A percentile compares a stretch with the other conserved stretches of the same genome.
Evolutionary conservation across 805 yeast species (phyloP).

Genomic region (Sugiyamaella mastotermitis): DNA sequence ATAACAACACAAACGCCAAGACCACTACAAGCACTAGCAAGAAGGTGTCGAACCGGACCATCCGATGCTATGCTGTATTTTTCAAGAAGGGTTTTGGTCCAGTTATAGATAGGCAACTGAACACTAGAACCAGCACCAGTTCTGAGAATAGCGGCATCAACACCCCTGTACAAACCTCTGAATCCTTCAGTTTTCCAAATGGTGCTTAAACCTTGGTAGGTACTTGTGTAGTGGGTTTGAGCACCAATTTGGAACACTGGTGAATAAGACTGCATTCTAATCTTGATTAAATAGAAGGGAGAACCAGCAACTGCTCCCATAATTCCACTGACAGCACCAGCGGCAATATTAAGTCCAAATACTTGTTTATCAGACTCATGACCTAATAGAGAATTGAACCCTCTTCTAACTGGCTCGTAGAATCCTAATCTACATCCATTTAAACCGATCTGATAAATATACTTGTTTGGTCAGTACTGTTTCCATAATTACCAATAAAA

Average conservation of each 20-base stretch:
- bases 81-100: slow-evolving; percentile 59
- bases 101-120: slow-evolving; percentile 85
- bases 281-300: slow-evolving; percentile 87
- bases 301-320: slow-evolving; percentile 88
- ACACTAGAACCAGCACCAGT: slow-evolving; percentile 96
- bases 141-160: slow-evolving; percentile 88
- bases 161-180: slow-evolving; percentile 79
- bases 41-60: slow-evolving; percentile 65
- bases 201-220: slow-evolving; percentile 59
- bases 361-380: slow-evolving; percentile 45
- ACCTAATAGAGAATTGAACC: slow-evolving; percentile 48
- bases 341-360: slow-evolving; percentile 57
- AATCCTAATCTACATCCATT: slow-evolving; percentile 94
- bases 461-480: too few species aligned
- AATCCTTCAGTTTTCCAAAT: slow-evolving; percentile 67
- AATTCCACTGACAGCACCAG: slow-evolving; percentile 82
- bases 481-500: slow-evolving; percentile 1
- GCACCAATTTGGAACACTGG: slow-evolving; percentile 68
- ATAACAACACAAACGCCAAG: slow-evolving; percentile 89
- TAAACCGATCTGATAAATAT: slow-evolving; percentile 80
- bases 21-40: slow-evolving; percentile 75
- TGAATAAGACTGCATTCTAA: slow-evolving; percentile 94
- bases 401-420: slow-evolving; percentile 78
- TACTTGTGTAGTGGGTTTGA: slow-evolving; percentile 78
- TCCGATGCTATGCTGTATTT: slow-evolving; percentile 48